A percentile compares a stretch with the other conserved stretches of the same genome.
phyloP scores from a whole-genome alignment of 352 stramenopile species.

The Phytophthora constricta region DNA sequence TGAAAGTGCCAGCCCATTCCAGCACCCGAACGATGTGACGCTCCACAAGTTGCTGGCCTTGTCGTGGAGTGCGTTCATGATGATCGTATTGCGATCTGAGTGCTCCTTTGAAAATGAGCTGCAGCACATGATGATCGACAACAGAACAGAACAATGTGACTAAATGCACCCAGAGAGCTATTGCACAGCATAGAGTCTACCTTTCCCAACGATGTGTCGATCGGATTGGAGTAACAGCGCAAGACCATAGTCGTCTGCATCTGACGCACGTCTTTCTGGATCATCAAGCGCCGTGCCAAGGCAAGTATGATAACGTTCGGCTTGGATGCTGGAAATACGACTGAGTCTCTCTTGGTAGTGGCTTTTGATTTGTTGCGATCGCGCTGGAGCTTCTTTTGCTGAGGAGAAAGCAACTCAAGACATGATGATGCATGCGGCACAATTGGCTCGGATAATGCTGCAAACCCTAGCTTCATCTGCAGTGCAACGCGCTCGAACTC shows the following conservation, averaged over 20 bases:
- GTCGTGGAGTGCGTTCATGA: no score
- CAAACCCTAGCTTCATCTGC: slow-evolving; percentile 12
- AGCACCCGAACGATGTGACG: slow-evolving; percentile 42
- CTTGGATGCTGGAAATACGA: slow-evolving; percentile 16
- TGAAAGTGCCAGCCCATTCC: slow-evolving; percentile 37
- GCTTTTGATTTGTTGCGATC: background rate
- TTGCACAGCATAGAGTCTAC: slow-evolving; percentile 18
- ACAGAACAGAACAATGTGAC: slow-evolving; percentile 1
- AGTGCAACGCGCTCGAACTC: slow-evolving; percentile 16
- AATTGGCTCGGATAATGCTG: no score
- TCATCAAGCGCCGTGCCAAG: slow-evolving; percentile 21
- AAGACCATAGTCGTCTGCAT: background rate
- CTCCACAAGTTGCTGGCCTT: background rate
- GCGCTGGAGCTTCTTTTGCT: slow-evolving; percentile 1
- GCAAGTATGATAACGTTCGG: slow-evolving; percentile 25
- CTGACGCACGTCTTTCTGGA: slow-evolving; percentile 8
- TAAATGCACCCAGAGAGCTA: background rate
- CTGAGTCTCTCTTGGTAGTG: slow-evolving; percentile 20
- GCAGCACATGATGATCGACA: background rate
- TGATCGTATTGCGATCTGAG: slow-evolving; percentile 12
- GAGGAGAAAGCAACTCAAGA: background rate
- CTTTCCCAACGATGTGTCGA: slow-evolving; percentile 52
- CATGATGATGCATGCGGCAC: no score
- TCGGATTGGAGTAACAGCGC: slow-evolving; percentile 27
- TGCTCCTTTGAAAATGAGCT: slow-evolving; percentile 51